phyloP scores from a whole-genome alignment of 306 rosid species.

The Canavalia ensiformis region DNA sequence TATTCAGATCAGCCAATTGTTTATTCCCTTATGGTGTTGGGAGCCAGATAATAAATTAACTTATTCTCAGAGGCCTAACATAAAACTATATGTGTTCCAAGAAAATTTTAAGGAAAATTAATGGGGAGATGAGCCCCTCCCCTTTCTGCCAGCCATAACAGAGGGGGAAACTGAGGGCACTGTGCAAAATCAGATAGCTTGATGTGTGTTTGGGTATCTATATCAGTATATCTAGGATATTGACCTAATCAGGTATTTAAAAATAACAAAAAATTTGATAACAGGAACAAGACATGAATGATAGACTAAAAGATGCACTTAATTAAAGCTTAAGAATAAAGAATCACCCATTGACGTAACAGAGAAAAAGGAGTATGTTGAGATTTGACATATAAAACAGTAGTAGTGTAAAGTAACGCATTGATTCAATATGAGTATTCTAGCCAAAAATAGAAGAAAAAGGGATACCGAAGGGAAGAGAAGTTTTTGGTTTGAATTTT shows the following conservation, averaged over 20 bases:
- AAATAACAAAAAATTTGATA: slow-evolving; percentile 7
- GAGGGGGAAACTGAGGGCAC: slow-evolving; percentile 13
- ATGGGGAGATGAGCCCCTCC: no score
- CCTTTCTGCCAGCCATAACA: no score
- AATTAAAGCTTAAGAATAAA: background rate
- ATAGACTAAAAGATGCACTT: slow-evolving; percentile 10
- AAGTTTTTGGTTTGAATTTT: background rate
- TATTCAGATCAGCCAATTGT: slow-evolving; percentile 19
- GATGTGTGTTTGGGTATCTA: background rate
- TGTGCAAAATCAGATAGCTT: slow-evolving; percentile 1
- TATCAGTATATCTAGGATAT: slow-evolving; percentile 20
- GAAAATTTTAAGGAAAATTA: background rate
- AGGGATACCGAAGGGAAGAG: background rate
- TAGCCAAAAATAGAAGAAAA: slow-evolving; percentile 12
- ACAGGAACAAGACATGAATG: slow-evolving; percentile 3
- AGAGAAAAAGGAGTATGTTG: slow-evolving; percentile 14
- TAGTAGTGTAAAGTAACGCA: background rate
- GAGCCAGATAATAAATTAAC: background rate
- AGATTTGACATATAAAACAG: slow-evolving; percentile 32
- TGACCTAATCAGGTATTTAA: slow-evolving; percentile 6
- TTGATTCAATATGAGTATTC: slow-evolving; percentile 33
- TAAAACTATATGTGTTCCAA: background rate
- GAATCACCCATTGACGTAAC: slow-evolving; percentile 18
- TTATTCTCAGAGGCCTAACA: background rate
- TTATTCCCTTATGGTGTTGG: background rate